Percentiles rank a stretch among this genome's conserved stretches.
Conservation (phyloP, 768 basidiomycete species). For the Rhodocollybia butyracea region DNA sequence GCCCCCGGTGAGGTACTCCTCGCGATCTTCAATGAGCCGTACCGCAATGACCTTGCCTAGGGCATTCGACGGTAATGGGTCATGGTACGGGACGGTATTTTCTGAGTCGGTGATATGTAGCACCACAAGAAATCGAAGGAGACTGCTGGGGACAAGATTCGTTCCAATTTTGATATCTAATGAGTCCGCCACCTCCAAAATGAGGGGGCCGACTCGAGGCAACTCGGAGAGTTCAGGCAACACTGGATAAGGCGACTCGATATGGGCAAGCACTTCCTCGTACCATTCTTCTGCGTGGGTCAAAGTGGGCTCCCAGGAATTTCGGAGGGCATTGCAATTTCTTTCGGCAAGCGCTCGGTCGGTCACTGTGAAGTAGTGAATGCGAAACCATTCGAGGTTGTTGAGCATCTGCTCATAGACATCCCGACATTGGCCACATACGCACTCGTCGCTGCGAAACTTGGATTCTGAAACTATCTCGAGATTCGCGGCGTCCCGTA, state of each 20-base stretch:
- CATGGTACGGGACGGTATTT: background rate
- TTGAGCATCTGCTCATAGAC: background rate
- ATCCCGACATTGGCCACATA: conserved; percentile 8
- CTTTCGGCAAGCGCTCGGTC: background rate
- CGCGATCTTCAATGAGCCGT: conserved; percentile 1
- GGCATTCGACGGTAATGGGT: background rate
- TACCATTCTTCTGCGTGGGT: conserved; percentile 5
- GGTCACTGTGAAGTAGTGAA: conserved; percentile 2
- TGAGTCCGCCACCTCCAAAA: conserved; percentile 7
- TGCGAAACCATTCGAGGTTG: conserved; percentile 4
- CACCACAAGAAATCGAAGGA: conserved; percentile 2
- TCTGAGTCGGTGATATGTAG: background rate
- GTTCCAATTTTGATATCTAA: background rate
- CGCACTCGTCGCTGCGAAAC: conserved; percentile 4
- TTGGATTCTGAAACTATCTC: background rate
- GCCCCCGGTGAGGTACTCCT: conserved; percentile 1
- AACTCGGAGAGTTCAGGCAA: background rate
- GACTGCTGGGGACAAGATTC: background rate
- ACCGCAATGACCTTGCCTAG: conserved; percentile 1
- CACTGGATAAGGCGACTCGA: conserved; percentile 3
- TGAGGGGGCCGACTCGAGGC: background rate
- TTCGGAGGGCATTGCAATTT: conserved; percentile 1
- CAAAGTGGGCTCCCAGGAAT: conserved; percentile 6
- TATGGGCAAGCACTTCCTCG: background rate
- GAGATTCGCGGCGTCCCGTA: background rate